These are phyloP conservation scores for Fusarium chuoi DNA, from an alignment of 2,329 filamentous ascomycete genomes.

Conservation along the genomic window DNA sequence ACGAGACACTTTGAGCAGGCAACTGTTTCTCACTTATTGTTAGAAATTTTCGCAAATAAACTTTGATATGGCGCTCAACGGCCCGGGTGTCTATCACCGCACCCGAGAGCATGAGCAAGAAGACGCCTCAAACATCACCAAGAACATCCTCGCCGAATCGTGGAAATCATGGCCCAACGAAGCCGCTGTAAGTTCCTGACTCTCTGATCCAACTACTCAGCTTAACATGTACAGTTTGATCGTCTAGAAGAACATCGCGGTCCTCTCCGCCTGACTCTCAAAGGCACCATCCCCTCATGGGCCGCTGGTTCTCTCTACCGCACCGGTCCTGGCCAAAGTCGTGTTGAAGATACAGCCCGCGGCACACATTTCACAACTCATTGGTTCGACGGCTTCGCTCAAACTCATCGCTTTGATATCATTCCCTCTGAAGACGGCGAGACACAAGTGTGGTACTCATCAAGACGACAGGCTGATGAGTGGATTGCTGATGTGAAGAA, in stretches of 20 bases:
- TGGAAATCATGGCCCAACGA: slow-evolving; percentile 61
- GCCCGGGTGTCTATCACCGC: slow-evolving; percentile 41
- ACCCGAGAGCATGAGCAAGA: slow-evolving; percentile 42
- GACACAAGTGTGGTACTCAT: slow-evolving; percentile 72
- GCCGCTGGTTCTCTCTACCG: slow-evolving; percentile 78
- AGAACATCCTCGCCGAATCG: slow-evolving; percentile 45
- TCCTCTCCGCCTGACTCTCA: slow-evolving; percentile 71
- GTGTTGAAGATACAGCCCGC: slow-evolving; percentile 65
- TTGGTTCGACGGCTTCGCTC: slow-evolving; percentile 84
- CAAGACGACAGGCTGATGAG: slow-evolving; percentile 72
- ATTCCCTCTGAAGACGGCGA: slow-evolving; percentile 50
- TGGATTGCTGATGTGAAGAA: slow-evolving; percentile 69
- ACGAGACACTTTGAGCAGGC: not conserved
- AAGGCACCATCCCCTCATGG: slow-evolving; percentile 75
- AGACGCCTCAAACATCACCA: slow-evolving; percentile 37
- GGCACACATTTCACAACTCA: slow-evolving; percentile 73
- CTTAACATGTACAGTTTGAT: slow-evolving; percentile 65
- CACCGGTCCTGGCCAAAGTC: slow-evolving; percentile 76
- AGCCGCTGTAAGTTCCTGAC: slow-evolving; percentile 52
- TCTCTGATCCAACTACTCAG: fast-evolving
- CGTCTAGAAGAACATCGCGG: slow-evolving; percentile 72
- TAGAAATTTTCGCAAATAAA: not conserved
- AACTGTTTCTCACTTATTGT: not conserved
- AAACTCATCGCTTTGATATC: slow-evolving; percentile 79
- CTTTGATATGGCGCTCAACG: slow-evolving; percentile 43